Evolutionary conservation across 345 rosid genomes (phyloP).

Genomic region (Pugionium dolabratum): DNA sequence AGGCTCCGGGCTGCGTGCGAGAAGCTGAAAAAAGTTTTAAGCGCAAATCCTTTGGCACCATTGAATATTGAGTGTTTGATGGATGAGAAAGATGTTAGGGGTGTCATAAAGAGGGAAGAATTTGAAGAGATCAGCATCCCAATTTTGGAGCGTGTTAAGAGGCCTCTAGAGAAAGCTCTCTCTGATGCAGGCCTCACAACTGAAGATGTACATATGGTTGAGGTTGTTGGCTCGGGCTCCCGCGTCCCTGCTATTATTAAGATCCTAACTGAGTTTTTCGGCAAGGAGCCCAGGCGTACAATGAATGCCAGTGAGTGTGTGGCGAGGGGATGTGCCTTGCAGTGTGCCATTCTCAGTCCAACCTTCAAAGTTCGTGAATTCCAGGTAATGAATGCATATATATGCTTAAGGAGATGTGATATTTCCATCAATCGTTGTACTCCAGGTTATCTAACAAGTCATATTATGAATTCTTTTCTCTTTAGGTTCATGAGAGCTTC

Average conservation of each 20-base stretch:
- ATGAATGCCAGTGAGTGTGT: conserved; percentile 99
- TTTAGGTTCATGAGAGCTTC: conserved; percentile 83
- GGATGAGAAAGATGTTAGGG: conserved; percentile 95
- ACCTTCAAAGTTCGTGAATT: conserved; percentile 95
- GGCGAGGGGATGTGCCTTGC: conserved; percentile 81
- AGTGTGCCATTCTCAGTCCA: conserved; percentile 98
- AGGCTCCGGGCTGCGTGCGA: conserved; percentile 86
- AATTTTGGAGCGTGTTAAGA: conserved; percentile 84
- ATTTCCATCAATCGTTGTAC: background rate
- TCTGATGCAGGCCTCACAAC: conserved; percentile 73
- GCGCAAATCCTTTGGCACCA: conserved; percentile 94
- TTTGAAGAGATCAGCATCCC: conserved; percentile 77
- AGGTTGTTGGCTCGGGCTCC: conserved; percentile 90
- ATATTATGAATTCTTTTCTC: background rate
- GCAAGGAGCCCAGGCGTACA: conserved; percentile 96
- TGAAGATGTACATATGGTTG: conserved; percentile 81
- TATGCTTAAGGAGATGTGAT: conserved; percentile 3
- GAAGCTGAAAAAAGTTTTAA: conserved; percentile 89
- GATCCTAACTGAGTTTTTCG: conserved; percentile 84
- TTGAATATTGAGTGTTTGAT: conserved; percentile 88
- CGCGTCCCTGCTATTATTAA: conserved; percentile 82
- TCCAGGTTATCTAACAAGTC: conserved; percentile 17
- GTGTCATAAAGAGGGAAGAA: conserved; percentile 87
- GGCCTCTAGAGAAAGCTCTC: conserved; percentile 87
- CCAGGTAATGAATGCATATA: conserved; percentile 55